Percentiles rank a stretch among this genome's conserved stretches.
phyloP scores from a whole-genome alignment of 108 stramenopile species.

The Cafeteria roenbergensis region DNA sequence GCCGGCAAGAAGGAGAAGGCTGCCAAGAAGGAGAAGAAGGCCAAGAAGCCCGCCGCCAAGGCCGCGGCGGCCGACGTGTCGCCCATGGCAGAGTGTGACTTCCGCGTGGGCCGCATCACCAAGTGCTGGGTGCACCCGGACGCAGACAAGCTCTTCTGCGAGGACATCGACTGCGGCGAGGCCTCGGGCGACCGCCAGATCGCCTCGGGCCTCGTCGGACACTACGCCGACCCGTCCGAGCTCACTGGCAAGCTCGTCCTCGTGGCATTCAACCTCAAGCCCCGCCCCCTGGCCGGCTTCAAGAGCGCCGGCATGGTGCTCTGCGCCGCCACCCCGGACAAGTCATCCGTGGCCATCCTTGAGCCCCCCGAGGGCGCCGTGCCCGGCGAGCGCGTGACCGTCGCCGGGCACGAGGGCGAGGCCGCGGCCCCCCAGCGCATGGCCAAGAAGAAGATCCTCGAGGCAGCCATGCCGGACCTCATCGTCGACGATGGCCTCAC shows the following conservation, averaged over 20 bases:
- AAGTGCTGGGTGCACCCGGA: slow-evolving; percentile 90
- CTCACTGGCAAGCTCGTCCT: slow-evolving; percentile 68
- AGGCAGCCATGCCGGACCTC: slow-evolving; percentile 65
- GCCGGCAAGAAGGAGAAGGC: slow-evolving; percentile 47
- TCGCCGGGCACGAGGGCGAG: slow-evolving; percentile 65
- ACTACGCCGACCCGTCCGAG: slow-evolving; percentile 73
- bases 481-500: slow-evolving; percentile 63
- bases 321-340: slow-evolving; percentile 60
- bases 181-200: slow-evolving; percentile 65
- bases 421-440: slow-evolving; percentile 65
- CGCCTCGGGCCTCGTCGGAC: slow-evolving; percentile 65
- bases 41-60: slow-evolving; percentile 43
- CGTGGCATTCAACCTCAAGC: slow-evolving; percentile 86
- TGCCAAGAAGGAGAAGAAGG: slow-evolving; percentile 65
- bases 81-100: slow-evolving; percentile 74
- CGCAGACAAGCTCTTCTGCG: slow-evolving; percentile 89
- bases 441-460: slow-evolving; percentile 92
- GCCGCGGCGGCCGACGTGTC: slow-evolving; percentile 49
- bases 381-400: slow-evolving; percentile 73
- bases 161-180: slow-evolving; percentile 94
- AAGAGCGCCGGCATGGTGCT: slow-evolving; percentile 95
- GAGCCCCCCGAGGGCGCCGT: slow-evolving; percentile 76
- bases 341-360: slow-evolving; percentile 71
- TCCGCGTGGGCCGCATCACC: slow-evolving; percentile 62
- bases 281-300: slow-evolving; percentile 89